A percentile compares a stretch with the other conserved stretches of the same genome.
Evolutionary conservation across 345 rosid genomes (phyloP).

Genomic region (Kernera saxatilis): DNA sequence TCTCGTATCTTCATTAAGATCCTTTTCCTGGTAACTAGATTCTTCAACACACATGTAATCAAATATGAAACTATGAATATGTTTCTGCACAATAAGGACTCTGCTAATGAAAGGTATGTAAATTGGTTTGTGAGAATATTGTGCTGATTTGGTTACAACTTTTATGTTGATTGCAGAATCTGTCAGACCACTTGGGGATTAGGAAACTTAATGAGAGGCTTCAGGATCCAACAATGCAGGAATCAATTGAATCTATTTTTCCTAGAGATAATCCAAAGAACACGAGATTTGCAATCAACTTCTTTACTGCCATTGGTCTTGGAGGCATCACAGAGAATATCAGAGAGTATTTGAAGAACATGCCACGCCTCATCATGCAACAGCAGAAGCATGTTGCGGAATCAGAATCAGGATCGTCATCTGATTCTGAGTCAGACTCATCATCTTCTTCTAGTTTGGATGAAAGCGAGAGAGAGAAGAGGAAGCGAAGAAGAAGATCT

Average conservation of each 20-base stretch:
- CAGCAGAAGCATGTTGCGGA: constrained; percentile 55
- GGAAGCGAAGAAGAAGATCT: constrained; percentile 40
- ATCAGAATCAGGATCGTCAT: constrained; percentile 35
- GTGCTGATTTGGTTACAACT: neutral
- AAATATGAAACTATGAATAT: no score
- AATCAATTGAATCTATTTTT: constrained; percentile 77
- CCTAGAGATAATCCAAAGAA: constrained; percentile 93
- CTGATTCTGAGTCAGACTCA: constrained; percentile 28
- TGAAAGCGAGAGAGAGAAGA: constrained; percentile 38
- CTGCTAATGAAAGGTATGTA: no score
- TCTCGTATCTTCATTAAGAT: constrained; percentile 93
- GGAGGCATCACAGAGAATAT: constrained; percentile 95
- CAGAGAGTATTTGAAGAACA: constrained; percentile 84
- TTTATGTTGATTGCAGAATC: constrained; percentile 44
- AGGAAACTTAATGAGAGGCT: constrained; percentile 74
- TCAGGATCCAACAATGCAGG: constrained; percentile 62
- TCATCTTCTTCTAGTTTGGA: constrained; percentile 36
- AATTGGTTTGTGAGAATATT: neutral
- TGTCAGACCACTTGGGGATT: constrained; percentile 88
- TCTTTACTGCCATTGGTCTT: constrained; percentile 92
- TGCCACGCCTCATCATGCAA: constrained; percentile 94
- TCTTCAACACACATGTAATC: no score
- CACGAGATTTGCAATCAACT: constrained; percentile 81
- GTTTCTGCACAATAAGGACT: neutral
- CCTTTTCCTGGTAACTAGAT: constrained; percentile 80